Conservation (phyloP, 1,284 basidiomycete genomes). For the Pseudozyma sp. region DNA sequence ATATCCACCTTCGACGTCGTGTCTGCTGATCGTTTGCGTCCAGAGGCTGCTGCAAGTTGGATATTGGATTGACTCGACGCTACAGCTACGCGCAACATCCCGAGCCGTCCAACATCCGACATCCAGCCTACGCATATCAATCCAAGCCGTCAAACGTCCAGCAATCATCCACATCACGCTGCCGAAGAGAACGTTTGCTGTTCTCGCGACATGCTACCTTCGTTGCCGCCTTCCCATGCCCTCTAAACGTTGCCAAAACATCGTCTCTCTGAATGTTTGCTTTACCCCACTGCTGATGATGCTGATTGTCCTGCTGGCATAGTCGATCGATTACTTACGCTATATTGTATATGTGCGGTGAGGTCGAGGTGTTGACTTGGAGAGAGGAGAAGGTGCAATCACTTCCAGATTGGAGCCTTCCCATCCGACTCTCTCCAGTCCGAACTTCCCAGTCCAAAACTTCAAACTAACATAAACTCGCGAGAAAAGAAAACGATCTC, state of each 20-base stretch:
- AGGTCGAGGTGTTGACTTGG: conserved; percentile 46
- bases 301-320: conserved; percentile 5
- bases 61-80: too few relatives aligned
- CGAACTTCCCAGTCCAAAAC: neutral
- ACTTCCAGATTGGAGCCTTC: conserved; percentile 4
- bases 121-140: too few relatives aligned
- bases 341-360: conserved; percentile 48
- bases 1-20: too few relatives aligned
- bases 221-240: neutral
- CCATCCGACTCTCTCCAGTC: neutral
- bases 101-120: too few relatives aligned
- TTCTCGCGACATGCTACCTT: too few relatives aligned
- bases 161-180: too few relatives aligned
- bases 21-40: too few relatives aligned
- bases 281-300: neutral
- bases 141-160: too few relatives aligned
- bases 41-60: too few relatives aligned
- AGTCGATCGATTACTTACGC: conserved; percentile 34
- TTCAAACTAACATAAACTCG: conserved; percentile 26
- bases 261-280: neutral
- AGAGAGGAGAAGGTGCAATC: conserved; percentile 18
- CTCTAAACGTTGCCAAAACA: neutral
- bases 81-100: too few relatives aligned
- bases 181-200: too few relatives aligned
- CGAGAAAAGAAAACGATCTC: neutral